A percentile compares a stretch with the other conserved stretches of the same genome.
These are phyloP conservation scores for Epichloe brachyelytri DNA, from an alignment of 2,329 filamentous ascomycete genomes.

Conservation along the genomic window DNA sequence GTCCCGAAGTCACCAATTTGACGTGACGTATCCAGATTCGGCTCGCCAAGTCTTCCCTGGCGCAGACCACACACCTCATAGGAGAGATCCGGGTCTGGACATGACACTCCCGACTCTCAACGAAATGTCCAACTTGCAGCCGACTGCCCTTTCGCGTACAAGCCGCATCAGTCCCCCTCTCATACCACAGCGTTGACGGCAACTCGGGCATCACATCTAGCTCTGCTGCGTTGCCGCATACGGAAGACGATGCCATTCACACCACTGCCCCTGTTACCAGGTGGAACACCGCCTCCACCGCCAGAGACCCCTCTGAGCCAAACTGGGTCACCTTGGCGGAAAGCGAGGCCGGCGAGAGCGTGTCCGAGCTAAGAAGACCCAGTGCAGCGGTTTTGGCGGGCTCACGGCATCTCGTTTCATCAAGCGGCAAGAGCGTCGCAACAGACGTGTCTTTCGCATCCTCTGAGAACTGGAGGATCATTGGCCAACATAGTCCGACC, in stretches of 20 bases:
- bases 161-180: slow-evolving; percentile 6
- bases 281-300: slow-evolving; percentile 4
- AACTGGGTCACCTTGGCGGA: slow-evolving; percentile 11
- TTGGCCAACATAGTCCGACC: slow-evolving; percentile 11
- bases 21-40: slow-evolving; percentile 16
- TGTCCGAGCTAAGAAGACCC: slow-evolving; percentile 13
- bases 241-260: slow-evolving; percentile 1
- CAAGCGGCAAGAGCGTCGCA: slow-evolving; percentile 11
- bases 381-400: slow-evolving; percentile 9
- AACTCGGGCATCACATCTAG: slow-evolving; percentile 21
- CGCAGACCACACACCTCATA: slow-evolving; percentile 15
- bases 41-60: slow-evolving; percentile 20
- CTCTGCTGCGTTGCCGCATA: slow-evolving; percentile 19
- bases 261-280: slow-evolving; percentile 2
- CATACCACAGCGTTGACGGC: slow-evolving; percentile 12
- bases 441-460: slow-evolving; percentile 23
- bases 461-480: slow-evolving; percentile 24
- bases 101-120: slow-evolving; percentile 17
- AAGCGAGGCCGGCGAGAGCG: slow-evolving; percentile 13
- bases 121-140: slow-evolving; percentile 13
- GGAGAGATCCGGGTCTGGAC: slow-evolving; percentile 11
- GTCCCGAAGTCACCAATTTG: slow-evolving; percentile 13
- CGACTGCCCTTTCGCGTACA: slow-evolving; percentile 5
- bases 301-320: slow-evolving; percentile 5
- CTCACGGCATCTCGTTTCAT: slow-evolving; percentile 7